A percentile compares a stretch with the other conserved stretches of the same genome.
Conservation (phyloP, 768 basidiomycete genomes). For the Butyriboletus loyo region DNA sequence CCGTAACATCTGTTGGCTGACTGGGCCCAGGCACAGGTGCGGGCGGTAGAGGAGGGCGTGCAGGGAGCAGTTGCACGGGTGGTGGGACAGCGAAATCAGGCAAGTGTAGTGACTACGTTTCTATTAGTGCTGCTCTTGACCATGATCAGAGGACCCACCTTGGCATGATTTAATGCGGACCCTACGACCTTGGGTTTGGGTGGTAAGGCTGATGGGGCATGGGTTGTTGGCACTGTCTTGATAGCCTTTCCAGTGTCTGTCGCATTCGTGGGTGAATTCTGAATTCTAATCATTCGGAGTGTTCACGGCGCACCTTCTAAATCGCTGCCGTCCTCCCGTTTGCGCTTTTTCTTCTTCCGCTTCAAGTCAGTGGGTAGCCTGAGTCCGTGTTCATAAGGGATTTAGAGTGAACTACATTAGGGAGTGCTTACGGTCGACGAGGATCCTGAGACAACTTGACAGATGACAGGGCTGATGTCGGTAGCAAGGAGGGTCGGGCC, state of each 20-base stretch:
- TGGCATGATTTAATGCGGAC: constrained; percentile 43
- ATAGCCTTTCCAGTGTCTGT: constrained; percentile 51
- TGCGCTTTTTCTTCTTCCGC: constrained; percentile 86
- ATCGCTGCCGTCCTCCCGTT: constrained; percentile 76
- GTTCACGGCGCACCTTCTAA: constrained; percentile 50
- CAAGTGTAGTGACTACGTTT: constrained; percentile 32
- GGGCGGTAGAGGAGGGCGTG: constrained; percentile 60
- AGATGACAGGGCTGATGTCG: constrained; percentile 45
- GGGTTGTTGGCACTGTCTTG: constrained; percentile 57
- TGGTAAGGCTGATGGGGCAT: constrained; percentile 36
- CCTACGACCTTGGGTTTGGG: constrained; percentile 57
- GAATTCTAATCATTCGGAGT: background rate
- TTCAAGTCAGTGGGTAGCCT: constrained; percentile 51
- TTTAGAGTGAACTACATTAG: constrained; percentile 15
- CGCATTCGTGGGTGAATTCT: constrained; percentile 7
- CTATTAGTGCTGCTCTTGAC: constrained; percentile 10
- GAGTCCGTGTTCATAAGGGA: background rate
- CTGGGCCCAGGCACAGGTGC: constrained; percentile 78
- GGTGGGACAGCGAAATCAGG: constrained; percentile 65
- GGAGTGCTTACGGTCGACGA: constrained; percentile 51
- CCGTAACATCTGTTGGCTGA: constrained; percentile 75
- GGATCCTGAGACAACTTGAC: constrained; percentile 57
- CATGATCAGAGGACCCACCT: constrained; percentile 39
- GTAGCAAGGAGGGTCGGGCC: constrained; percentile 47
- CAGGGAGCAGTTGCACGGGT: constrained; percentile 47